A percentile compares a stretch with the other conserved stretches of the same genome.
phyloP scores from a whole-genome alignment of 73 alveolate genomes.

The Paramecium octaurelia region DNA sequence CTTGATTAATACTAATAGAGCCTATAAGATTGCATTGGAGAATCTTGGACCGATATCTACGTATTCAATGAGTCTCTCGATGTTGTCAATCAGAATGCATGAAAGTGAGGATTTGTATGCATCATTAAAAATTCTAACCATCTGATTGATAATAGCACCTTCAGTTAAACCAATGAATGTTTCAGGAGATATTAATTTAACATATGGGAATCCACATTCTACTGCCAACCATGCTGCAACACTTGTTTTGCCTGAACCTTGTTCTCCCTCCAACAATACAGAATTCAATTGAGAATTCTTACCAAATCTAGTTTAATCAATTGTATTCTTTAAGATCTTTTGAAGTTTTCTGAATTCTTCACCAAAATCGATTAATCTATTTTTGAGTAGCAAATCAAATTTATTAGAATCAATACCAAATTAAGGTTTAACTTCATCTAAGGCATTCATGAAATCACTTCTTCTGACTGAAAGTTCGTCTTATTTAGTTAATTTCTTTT shows the following conservation, averaged over 20 bases:
- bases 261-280: slow-evolving; percentile 10
- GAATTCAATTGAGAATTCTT: slow-evolving; percentile 43
- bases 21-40: slow-evolving; percentile 94
- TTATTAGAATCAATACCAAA: slow-evolving; percentile 46
- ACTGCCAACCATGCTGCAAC: slow-evolving; percentile 45
- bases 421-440: slow-evolving; percentile 47
- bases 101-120: slow-evolving; percentile 96
- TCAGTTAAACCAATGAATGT: slow-evolving; percentile 91
- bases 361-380: slow-evolving; percentile 44
- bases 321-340: not conserved
- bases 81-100: slow-evolving; percentile 93
- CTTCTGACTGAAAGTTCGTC: not conserved
- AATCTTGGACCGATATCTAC: slow-evolving; percentile 99
- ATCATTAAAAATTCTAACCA: slow-evolving; percentile 97
- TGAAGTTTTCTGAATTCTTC: slow-evolving; percentile 15
- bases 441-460: slow-evolving; percentile 23
- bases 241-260: slow-evolving; percentile 47
- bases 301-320: slow-evolving; percentile 47
- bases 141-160: slow-evolving; percentile 54
- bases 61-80: slow-evolving; percentile 98
- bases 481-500: not conserved
- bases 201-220: slow-evolving; percentile 71
- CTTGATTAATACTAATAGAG: slow-evolving; percentile 93
- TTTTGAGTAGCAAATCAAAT: slow-evolving; percentile 14
- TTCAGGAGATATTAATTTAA: slow-evolving; percentile 97